A percentile compares a stretch with the other conserved stretches of the same genome.
Conservation (phyloP, 352 stramenopile genomes). For the Phytophthora ramorum region DNA sequence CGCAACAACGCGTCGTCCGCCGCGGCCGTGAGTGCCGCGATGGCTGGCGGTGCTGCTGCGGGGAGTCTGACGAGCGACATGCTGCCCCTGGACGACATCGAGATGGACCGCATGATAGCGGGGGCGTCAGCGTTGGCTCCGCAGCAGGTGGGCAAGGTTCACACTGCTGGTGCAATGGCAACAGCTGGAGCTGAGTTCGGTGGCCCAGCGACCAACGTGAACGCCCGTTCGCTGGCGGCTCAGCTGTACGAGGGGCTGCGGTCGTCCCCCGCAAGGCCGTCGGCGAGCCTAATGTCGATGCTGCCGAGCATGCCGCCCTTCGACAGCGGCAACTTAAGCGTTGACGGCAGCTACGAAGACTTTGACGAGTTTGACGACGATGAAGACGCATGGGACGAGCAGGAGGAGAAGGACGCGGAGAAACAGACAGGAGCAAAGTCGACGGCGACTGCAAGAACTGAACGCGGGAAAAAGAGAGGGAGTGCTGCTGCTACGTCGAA, state of each 20-base stretch:
- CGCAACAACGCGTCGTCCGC: conserved; percentile 34
- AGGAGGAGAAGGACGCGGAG: conserved; percentile 10
- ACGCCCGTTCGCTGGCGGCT: conserved; percentile 21
- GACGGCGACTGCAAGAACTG: not conserved
- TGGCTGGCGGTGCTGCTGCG: not conserved
- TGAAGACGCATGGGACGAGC: conserved; percentile 4
- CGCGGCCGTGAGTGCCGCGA: not conserved
- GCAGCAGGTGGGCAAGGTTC: conserved; percentile 10
- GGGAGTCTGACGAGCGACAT: conserved; percentile 29
- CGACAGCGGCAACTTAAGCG: conserved; percentile 14
- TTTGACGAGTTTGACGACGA: conserved; percentile 21
- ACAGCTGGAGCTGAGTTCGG: not conserved
- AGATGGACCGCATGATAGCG: conserved; percentile 39
- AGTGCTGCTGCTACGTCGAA: conserved; percentile 3
- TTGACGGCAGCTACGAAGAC: conserved; percentile 33
- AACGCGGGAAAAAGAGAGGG: conserved; percentile 2
- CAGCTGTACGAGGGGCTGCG: conserved; percentile 34
- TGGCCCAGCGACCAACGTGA: not conserved
- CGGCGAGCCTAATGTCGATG: conserved; percentile 16
- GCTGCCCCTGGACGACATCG: conserved; percentile 49
- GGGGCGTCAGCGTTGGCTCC: conserved; percentile 4
- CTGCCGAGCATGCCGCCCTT: conserved; percentile 6
- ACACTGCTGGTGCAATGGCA: not conserved
- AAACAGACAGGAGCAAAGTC: conserved; percentile 5
- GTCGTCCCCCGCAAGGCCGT: conserved; percentile 4